phyloP scores from a whole-genome alignment of 176 grass and related monocot species.

The Ensete ventricosum region DNA sequence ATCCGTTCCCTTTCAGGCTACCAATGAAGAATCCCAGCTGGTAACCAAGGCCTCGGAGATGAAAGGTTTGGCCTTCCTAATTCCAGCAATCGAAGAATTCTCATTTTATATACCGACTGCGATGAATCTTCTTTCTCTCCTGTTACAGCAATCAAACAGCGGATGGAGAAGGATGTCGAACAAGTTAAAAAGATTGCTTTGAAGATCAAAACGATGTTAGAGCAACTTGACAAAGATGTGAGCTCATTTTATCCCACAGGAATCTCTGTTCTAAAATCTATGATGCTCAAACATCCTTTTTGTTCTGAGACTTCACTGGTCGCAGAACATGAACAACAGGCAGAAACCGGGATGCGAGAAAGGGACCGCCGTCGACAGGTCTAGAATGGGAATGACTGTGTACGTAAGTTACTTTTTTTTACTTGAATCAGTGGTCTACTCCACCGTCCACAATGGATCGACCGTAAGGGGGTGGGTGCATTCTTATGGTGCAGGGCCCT shows the following conservation, averaged over 20 bases:
- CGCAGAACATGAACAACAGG: conserved; percentile 37
- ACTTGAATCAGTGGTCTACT: not conserved
- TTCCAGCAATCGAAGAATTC: not conserved
- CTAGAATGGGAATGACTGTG: conserved; percentile 49
- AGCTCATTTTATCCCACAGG: not conserved
- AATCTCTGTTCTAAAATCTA: not conserved
- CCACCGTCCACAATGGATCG: not conserved
- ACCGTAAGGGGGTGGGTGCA: not conserved
- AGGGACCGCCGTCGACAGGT: conserved; percentile 37
- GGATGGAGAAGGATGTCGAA: conserved; percentile 50
- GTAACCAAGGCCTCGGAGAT: conserved; percentile 36
- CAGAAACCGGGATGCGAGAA: conserved; percentile 33
- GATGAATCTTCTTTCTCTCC: no score
- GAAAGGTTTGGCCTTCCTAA: conserved; percentile 23
- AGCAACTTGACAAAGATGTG: conserved; percentile 44
- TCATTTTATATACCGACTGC: not conserved
- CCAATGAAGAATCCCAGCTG: conserved; percentile 29
- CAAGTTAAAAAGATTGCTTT: conserved; percentile 32
- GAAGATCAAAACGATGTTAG: conserved; percentile 35
- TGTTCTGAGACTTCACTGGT: not conserved
- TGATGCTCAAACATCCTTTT: not conserved
- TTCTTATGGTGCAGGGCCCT: conserved; percentile 21
- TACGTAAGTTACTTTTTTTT: conserved; percentile 25
- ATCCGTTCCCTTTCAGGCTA: conserved; percentile 22
- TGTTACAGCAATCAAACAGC: conserved; percentile 32